phyloP scores from a whole-genome alignment of 495 filamentous ascomycete species.

The Neurospora sp. region DNA sequence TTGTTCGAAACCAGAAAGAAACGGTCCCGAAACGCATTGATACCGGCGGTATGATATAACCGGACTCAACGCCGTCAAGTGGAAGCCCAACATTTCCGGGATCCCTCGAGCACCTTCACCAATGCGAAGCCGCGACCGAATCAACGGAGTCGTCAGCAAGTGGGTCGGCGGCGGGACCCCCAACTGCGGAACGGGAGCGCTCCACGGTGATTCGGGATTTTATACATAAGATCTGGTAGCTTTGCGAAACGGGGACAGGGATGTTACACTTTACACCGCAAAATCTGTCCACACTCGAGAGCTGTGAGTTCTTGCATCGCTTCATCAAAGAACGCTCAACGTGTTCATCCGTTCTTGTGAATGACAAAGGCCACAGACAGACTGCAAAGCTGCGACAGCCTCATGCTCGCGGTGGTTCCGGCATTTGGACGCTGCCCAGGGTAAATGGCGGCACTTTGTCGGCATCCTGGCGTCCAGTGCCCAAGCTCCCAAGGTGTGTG shows the following conservation, averaged over 20 bases:
- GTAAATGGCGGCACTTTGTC: neutral
- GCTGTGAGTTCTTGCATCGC: neutral
- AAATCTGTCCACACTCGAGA: neutral
- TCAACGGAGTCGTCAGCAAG: neutral
- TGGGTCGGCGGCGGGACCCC: neutral
- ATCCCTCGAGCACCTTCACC: neutral
- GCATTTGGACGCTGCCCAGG: neutral
- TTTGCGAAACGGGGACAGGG: constrained; percentile 1
- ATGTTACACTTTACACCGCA: neutral
- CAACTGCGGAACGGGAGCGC: constrained; percentile 1
- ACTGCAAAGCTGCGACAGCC: neutral
- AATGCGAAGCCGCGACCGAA: neutral
- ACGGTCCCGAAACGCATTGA: neutral
- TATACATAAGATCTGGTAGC: neutral
- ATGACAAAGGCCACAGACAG: neutral
- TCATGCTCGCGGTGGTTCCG: neutral
- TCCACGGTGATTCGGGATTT: neutral
- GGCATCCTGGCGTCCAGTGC: neutral
- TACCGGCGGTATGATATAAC: neutral
- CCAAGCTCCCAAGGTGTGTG: constrained; percentile 1
- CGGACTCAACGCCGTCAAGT: neutral
- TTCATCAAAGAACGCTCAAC: neutral
- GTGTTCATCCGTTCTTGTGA: neutral
- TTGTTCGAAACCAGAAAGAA: neutral
- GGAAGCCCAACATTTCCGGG: neutral